Base-by-base conservation (phyloP, 441 rosid species). In the Pelargonium australe region DNA sequence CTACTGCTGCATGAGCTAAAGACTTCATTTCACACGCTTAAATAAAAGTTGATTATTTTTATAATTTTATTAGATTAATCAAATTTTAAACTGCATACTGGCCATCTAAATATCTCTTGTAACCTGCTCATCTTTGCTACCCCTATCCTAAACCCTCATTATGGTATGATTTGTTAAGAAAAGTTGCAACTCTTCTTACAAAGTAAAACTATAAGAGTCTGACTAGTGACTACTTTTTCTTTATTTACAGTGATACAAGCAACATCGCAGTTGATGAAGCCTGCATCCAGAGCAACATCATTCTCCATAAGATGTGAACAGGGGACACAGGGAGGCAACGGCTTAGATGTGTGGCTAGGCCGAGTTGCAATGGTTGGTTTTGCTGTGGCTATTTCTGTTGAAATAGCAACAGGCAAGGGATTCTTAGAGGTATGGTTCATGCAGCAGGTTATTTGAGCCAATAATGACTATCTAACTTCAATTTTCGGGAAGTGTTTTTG, bases 351-450 rank as follows among this genome's bases (percentile, higher is more conserved):
- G 64, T 94, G 97, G 98, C 84, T 87, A 10, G 97, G 96, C 25
- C 86, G 98, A 53, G 67, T 86, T 31, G 98, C 97, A 17, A 94
- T 89, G 98, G 57, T 91, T 76, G 97, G 92, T 66, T 91, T 94
- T 83, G 93, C 89, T 14, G 90, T 74, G 28, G 95, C 92, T 31
- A 75, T 89, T 63, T 73, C 81, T 55, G 90, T 91, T 69, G 95
- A 91, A 84, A 37, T 89, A 53, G 72, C 90, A 11, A 94, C 97
- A 0, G 98, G 96, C 63, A 91, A 89, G 73, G 97, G 96, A 68
- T 92, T 88, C 71, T 72, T 94, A 64, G 92, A 89, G 96, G 97
- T 91, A 85, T 19, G 31, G 7, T 14, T 13, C 57, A 3, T 12
- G n/a, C 57, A 0, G 57, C 9, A 5, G 14, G 40, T 9, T 8